These are phyloP conservation scores for Triadica sebifera DNA, from an alignment of 345 rosid species.

Conservation along the genomic window DNA sequence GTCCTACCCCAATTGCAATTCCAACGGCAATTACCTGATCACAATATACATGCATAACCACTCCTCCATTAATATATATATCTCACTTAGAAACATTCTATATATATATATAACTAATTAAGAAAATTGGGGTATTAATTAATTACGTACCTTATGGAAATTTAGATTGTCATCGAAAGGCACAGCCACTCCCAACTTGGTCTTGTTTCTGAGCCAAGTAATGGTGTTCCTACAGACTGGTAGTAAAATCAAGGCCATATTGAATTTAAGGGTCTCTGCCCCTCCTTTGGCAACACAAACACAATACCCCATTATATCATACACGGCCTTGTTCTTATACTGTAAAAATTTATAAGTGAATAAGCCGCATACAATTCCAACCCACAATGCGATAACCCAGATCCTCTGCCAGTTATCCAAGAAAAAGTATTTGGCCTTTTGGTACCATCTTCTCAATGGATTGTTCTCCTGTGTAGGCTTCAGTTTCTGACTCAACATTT, in stretches of 20 bases:
- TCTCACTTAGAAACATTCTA: too few species aligned
- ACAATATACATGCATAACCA: too few species aligned
- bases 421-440: constrained; percentile 53
- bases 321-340: constrained; percentile 51
- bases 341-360: constrained; percentile 72
- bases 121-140: background rate
- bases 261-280: constrained; percentile 81
- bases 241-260: constrained; percentile 77
- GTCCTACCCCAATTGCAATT: constrained; percentile 56
- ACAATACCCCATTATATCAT: constrained; percentile 79
- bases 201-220: constrained; percentile 89
- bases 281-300: constrained; percentile 85
- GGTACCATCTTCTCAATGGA: constrained; percentile 42
- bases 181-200: constrained; percentile 60
- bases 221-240: constrained; percentile 88
- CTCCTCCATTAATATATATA: too few species aligned
- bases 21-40: constrained; percentile 57
- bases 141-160: constrained; percentile 60
- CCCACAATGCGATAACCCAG: constrained; percentile 78
- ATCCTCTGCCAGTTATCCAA: constrained; percentile 82
- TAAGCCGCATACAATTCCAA: constrained; percentile 53
- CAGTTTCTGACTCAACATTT: constrained; percentile 76
- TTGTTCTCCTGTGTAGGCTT: constrained; percentile 63
- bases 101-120: too few species aligned
- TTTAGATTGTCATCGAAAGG: constrained; percentile 88